Base-by-base conservation (phyloP, 2,329 filamentous ascomycete species). In the Neofusicoccum sp. region DNA sequence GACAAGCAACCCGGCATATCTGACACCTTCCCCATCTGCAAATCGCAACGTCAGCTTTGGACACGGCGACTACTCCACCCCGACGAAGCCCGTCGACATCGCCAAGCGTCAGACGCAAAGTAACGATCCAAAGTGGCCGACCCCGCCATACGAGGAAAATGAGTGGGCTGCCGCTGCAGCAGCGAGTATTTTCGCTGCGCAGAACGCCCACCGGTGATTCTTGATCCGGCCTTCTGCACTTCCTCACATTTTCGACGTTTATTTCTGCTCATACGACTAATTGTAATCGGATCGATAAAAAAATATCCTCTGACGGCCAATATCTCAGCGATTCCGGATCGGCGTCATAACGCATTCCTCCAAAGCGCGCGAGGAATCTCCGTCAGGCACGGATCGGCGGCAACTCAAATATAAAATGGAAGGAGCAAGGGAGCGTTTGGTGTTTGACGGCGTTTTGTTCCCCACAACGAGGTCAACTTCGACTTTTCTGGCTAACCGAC, bases 111-210 rank as follows among this genome's bases (percentile, higher is more conserved):
- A 79, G 69, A 77, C 81, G 41, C 44, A 49, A 36, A 34, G 20
- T n/a, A 14, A 48, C 34, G 72, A 73, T 60, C 82, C 86, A 40
- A 95, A 96, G 77, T 97, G 93, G 89, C 93, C 93, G 3, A 98
- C 95, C 14, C 95, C 95, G 24, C 93, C 95, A 3, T 96, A 97
- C 67, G 93, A 96, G 70, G 93, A 96, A 68, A 87, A 88, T 64
- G 93, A 96, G 73, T 98, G 93, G 93, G 91, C 89, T 16, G 86
- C 89, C 7, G 88, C 90, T 43, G 89, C 91, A 31, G 86, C 91
- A 9, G 89, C 90, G 5, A 92, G 89, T 76, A 92, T 76, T 20
- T 68, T 75, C 63, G 71, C 71, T 26, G 72, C 73, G 7, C 72
- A 75, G 63, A 71, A 71, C 51, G 67, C 68, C 58, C 73, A 75